Conservation (phyloP, 768 basidiomycete species). For the Russula emetica region DNA sequence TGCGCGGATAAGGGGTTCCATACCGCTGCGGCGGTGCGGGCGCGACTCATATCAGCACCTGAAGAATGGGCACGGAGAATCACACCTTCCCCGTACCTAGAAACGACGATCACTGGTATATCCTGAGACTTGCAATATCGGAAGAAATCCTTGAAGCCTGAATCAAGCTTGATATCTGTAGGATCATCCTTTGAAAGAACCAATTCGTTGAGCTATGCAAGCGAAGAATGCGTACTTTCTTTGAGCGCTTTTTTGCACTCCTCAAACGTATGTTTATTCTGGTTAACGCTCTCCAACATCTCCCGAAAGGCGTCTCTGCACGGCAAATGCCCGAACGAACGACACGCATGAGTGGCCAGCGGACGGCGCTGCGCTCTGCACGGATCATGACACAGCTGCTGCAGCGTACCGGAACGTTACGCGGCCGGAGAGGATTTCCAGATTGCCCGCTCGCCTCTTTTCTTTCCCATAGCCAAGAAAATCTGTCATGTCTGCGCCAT, state of each 20-base stretch:
- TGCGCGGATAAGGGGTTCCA: conserved; percentile 90
- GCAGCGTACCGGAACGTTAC: conserved; percentile 60
- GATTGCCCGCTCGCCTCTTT: conserved; percentile 67
- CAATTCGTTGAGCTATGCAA: background rate
- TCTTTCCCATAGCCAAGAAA: conserved; percentile 80
- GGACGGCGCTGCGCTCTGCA: background rate
- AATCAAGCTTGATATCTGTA: conserved; percentile 78
- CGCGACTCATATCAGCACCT: background rate
- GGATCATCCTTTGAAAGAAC: background rate
- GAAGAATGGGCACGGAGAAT: background rate
- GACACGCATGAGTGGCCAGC: background rate
- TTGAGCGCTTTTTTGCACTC: conserved; percentile 74
- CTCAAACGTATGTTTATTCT: conserved; percentile 75
- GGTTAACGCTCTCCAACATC: conserved; percentile 78
- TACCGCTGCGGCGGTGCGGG: conserved; percentile 53
- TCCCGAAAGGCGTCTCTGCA: conserved; percentile 79
- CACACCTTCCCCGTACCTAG: conserved; percentile 50
- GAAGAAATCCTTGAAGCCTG: conserved; percentile 86
- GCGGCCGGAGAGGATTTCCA: conserved; percentile 62
- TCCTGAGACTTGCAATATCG: conserved; percentile 74
- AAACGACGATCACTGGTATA: conserved; percentile 90
- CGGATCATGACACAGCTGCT: background rate
- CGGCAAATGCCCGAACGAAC: background rate
- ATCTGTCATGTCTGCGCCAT: conserved; percentile 74
- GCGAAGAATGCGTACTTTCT: conserved; percentile 50